Conservation (phyloP, 1,284 basidiomycete genomes). For the Takashimella koratensis region DNA sequence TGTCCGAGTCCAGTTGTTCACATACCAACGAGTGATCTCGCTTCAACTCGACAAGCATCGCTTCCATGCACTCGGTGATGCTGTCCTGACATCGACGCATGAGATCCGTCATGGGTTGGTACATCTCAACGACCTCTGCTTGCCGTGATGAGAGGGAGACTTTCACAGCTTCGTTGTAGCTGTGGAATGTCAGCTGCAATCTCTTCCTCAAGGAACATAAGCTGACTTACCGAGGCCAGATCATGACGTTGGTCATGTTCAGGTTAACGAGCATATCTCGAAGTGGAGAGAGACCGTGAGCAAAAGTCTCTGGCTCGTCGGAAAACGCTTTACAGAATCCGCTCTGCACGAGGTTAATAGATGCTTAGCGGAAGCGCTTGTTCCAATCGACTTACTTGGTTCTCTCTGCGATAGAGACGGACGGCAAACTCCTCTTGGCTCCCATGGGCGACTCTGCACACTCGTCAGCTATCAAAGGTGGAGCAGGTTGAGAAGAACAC, state of each 20-base stretch:
- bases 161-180: slow-evolving; percentile 86
- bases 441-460: slow-evolving; percentile 69
- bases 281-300: slow-evolving; percentile 83
- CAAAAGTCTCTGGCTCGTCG: slow-evolving; percentile 92
- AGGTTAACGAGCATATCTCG: slow-evolving; percentile 91
- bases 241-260: slow-evolving; percentile 77
- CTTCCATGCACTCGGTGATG: slow-evolving; percentile 92
- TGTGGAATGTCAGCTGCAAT: slow-evolving; percentile 36
- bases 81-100: slow-evolving; percentile 91
- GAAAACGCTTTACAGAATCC: slow-evolving; percentile 97
- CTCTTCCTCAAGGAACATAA: background rate
- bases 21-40: slow-evolving; percentile 76
- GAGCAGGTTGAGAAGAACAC: too few relatives aligned
- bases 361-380: background rate
- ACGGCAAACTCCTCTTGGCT: slow-evolving; percentile 88
- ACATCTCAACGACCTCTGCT: slow-evolving; percentile 89
- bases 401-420: slow-evolving; percentile 80
- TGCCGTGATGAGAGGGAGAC: slow-evolving; percentile 70
- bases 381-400: slow-evolving; percentile 53
- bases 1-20: background rate
- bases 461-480: background rate
- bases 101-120: slow-evolving; percentile 75
- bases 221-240: slow-evolving; percentile 74
- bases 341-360: slow-evolving; percentile 49
- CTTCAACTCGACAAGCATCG: slow-evolving; percentile 85